Evolutionary conservation across 208 protist genomes (phyloP).

Genomic region (Crithidia bombi): DNA sequence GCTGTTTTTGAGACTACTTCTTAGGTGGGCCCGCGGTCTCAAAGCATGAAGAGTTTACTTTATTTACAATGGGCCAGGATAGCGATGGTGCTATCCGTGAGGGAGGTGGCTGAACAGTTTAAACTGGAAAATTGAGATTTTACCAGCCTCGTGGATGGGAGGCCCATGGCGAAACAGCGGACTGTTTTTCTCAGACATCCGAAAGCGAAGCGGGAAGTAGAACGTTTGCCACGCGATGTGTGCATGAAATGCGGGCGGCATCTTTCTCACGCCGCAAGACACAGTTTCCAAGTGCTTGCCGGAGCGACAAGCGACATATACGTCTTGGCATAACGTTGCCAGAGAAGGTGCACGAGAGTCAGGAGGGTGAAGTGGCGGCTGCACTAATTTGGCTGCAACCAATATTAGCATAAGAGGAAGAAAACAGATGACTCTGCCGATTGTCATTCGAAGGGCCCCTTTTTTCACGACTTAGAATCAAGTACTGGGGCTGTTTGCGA

Average conservation of each 20-base stretch:
- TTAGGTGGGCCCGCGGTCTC: too few species aligned
- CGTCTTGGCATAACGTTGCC: constrained; percentile 54
- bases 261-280: constrained; percentile 51
- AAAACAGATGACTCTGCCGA: constrained; percentile 73
- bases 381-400: constrained; percentile 85
- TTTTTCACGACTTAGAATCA: constrained; percentile 89
- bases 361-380: constrained; percentile 55
- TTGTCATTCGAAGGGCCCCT: constrained; percentile 64
- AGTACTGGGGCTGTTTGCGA: constrained; percentile 86
- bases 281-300: constrained; percentile 44
- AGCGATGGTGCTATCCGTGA: constrained; percentile 33
- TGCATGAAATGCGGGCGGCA: constrained; percentile 59
- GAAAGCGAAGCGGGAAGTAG: constrained; percentile 45
- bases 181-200: constrained; percentile 42
- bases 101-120: constrained; percentile 40
- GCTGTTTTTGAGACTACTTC: too few species aligned
- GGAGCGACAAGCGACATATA: constrained; percentile 85
- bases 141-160: constrained; percentile 37
- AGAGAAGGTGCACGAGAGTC: constrained; percentile 11
- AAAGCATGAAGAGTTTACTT: constrained; percentile 85
- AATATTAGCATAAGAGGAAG: constrained; percentile 68
- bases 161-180: constrained; percentile 38
- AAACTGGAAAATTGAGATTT: constrained; percentile 64
- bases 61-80: constrained; percentile 73
- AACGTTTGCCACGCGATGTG: constrained; percentile 33